Base-by-base conservation (phyloP, 345 rosid species). In the Acer yangbiense region DNA sequence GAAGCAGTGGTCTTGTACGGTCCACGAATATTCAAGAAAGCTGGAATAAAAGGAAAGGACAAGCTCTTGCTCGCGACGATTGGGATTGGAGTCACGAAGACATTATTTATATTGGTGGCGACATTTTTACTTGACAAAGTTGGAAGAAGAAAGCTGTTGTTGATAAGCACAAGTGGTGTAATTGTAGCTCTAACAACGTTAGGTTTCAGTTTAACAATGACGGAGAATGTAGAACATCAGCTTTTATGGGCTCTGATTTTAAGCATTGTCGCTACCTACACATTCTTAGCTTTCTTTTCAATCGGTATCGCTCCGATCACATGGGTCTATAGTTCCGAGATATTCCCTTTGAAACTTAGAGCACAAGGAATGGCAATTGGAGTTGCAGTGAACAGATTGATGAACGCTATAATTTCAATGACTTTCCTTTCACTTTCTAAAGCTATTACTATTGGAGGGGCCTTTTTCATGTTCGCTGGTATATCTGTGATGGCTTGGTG, bases 291-390 rank as follows among this genome's bases (percentile, higher is more conserved):
- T 0, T 78, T 91, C 52, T 91, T 88, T 72, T 86, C 89, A 0
- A 44, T 92, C 48, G 99, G 98, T 63, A 81, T 95, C 0, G 93
- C 86, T 2, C 98, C 99, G 0, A 86, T 93, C 4, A 93, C 98
- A 0, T 95, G 99, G 99, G 97, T 95, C 0, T 95, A 95, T 14
- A 95, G 95, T 67, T 76, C 97, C 3, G 98, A 95, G 80, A 93
- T 95, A 2, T 92, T 91, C 63, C 99, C 98, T 0, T 68, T 92
- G 84, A 90, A 84, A 81, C 81, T 93, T 18, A 86, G 99, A 39
- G 98, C 99, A 3, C 99, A 93, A 79, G 99, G 99, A 44, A 87
- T 78, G 29, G 83, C 92, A 68, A 81, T 93, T 3, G 94, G 98
- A 0, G 98, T 95, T 17, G 98, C 98, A 6, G 98, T 95, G 71